A percentile compares a stretch with the other conserved stretches of the same genome.
Conservation (phyloP, 2,329 filamentous ascomycete species). For the Cladophialophora immunda region DNA sequence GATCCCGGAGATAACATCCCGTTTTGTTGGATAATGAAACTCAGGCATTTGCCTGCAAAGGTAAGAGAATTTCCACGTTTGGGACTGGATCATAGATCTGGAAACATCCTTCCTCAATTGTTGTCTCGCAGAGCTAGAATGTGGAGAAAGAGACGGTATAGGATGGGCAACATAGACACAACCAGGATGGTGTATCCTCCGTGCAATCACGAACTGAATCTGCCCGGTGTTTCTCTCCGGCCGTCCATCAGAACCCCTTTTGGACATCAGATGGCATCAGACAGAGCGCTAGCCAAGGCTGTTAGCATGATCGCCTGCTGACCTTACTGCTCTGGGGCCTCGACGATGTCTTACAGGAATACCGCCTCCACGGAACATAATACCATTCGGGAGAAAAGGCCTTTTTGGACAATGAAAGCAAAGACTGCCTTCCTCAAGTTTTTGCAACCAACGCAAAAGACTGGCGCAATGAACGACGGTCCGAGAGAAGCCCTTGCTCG, state of each 20-base stretch:
- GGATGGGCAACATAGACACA: not conserved
- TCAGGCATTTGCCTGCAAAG: not conserved
- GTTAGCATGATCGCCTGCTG: not conserved
- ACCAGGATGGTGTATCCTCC: not conserved
- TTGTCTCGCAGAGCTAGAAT: not conserved
- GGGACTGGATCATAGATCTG: not conserved
- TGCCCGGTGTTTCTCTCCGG: not conserved
- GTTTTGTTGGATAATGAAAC: not conserved
- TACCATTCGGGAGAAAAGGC: no score
- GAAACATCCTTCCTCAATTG: not conserved
- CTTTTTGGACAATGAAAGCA: not conserved
- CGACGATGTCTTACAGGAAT: not conserved
- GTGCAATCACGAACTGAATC: not conserved
- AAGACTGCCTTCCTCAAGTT: not conserved
- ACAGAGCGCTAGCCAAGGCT: not conserved
- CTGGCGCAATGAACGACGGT: not conserved
- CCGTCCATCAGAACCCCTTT: not conserved
- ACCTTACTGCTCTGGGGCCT: not conserved
- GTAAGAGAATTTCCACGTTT: not conserved
- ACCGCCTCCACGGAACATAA: not conserved
- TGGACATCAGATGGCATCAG: not conserved
- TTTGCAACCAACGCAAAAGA: not conserved
- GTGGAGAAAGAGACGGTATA: not conserved
- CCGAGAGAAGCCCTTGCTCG: not conserved
- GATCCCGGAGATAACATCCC: conserved; percentile 3